Evolutionary conservation across 768 basidiomycete species (phyloP).

Genomic region (Mycena rebaudengoi): DNA sequence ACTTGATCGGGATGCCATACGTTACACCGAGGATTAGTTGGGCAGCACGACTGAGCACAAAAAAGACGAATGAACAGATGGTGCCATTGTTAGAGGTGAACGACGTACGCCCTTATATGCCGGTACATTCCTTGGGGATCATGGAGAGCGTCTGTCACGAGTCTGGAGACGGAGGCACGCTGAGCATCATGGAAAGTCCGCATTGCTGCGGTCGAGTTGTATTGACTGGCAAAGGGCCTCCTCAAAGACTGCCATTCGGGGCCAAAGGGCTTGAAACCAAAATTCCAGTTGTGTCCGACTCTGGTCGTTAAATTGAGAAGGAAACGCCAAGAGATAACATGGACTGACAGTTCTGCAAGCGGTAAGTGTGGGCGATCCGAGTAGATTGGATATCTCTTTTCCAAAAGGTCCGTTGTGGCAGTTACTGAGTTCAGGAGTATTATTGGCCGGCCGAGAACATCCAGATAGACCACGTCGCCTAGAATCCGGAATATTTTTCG

Average conservation of each 20-base stretch:
- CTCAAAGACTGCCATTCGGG: background rate
- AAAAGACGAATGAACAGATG: background rate
- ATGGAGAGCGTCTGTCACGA: background rate
- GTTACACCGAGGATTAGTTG: background rate
- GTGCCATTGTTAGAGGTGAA: background rate
- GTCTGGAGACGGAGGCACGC: background rate
- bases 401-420: constrained; percentile 40
- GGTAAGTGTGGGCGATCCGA: constrained; percentile 35
- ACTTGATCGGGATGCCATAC: background rate
- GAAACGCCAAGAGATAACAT: background rate
- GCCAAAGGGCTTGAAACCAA: constrained; percentile 3
- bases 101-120: background rate
- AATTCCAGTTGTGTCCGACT: constrained; percentile 10
- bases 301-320: background rate
- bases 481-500: background rate
- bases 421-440: constrained; percentile 40
- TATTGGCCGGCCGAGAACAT: constrained; percentile 30
- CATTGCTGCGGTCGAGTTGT: constrained; percentile 1
- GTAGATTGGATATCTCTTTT: constrained; percentile 39
- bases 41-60: background rate
- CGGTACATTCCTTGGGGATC: background rate
- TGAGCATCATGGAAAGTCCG: constrained; percentile 6
- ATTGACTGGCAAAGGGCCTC: background rate
- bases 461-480: constrained; percentile 7
- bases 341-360: background rate